Evolutionary conservation across 306 rosid genomes (phyloP), one percentile per base, ranked within the genome.

Genomic region (Purshia tridentata): DNA sequence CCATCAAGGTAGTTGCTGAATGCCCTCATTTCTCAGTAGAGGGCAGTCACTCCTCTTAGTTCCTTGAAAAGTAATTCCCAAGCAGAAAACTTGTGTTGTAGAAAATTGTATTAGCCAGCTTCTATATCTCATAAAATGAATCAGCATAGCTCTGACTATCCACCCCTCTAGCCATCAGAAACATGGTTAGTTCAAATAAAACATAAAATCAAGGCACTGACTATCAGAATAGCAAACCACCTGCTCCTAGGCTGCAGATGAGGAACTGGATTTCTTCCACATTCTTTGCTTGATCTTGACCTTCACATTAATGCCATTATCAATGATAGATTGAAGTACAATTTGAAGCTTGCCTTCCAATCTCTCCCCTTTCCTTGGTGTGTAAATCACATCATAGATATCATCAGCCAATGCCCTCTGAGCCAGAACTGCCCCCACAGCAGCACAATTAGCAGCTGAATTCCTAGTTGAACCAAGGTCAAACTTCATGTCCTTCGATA

Each of bases 321-420:
- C 78, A 74, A 88, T 87, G 56, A 80, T 15, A 19, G 89, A 77
- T 73, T 79, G 80, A 80, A 84, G 81, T 80, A 83, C 80, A 70
- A 72, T 37, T 52, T 85, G 84, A 87, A 84, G 92, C 83, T 93
- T 87, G 18, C 97, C 97, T 63, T 89, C 97, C 78, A 73, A 63
- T 66, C 77, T 89, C 54, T 94, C 96, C 51, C 94, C 94, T 78
- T 82, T 91, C 76, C 97, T 87, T 78, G 97, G 96, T 6, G 96
- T 87, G 76, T 91, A 94, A 73, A 88, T 72, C 67, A 88, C 80
- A 69, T 87, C 81, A 50, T 91, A 96, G 66, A 94, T 94, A 76
- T 94, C 99, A 82, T 88, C 96, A 40, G 85, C 94, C 83, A 93
- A 77, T 37, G 97, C 91, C 82, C 97, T 91, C 85, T 89, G 91